Conservation (phyloP, 1,284 basidiomycete genomes). For the Xerocomus amazonicus region DNA sequence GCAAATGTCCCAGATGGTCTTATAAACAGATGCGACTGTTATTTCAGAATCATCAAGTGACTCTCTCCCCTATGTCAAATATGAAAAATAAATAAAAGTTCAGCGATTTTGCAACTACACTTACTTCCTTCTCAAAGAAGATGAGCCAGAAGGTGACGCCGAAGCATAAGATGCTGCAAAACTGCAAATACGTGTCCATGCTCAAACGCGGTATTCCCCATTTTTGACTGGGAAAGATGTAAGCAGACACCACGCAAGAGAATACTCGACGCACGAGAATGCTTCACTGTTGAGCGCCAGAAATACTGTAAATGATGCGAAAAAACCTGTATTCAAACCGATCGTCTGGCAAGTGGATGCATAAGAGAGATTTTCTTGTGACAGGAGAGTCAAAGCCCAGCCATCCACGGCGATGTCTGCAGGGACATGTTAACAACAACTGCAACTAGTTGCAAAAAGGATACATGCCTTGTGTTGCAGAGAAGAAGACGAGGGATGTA, state of each 20-base stretch:
- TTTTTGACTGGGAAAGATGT: constrained; percentile 47
- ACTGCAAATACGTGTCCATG: constrained; percentile 80
- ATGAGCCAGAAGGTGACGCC: constrained; percentile 85
- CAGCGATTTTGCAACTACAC: constrained; percentile 16
- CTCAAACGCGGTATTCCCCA: constrained; percentile 87
- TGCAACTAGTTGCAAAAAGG: background rate
- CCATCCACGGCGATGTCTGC: constrained; percentile 97
- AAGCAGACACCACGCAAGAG: constrained; percentile 1
- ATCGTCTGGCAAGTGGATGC: constrained; percentile 98
- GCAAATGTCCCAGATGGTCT: constrained; percentile 92
- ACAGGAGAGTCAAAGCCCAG: constrained; percentile 96
- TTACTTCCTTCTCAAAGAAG: constrained; percentile 89
- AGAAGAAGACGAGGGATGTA: constrained; percentile 89
- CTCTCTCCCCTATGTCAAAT: constrained; percentile 60
- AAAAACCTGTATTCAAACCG: constrained; percentile 94
- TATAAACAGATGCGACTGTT: constrained; percentile 89
- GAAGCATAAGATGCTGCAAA: constrained; percentile 83
- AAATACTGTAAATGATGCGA: constrained; percentile 96
- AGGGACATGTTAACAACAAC: constrained; percentile 6
- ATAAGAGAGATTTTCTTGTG: constrained; percentile 92
- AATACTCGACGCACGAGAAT: constrained; percentile 64
- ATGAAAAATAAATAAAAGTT: constrained; percentile 1
- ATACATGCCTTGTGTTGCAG: constrained; percentile 88
- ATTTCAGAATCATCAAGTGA: constrained; percentile 75
- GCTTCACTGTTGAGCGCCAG: constrained; percentile 94